A percentile compares a stretch with the other conserved stretches of the same genome.
Evolutionary conservation across 78 protist genomes (phyloP).

Genomic region (Dictyostelium discoideum): DNA sequence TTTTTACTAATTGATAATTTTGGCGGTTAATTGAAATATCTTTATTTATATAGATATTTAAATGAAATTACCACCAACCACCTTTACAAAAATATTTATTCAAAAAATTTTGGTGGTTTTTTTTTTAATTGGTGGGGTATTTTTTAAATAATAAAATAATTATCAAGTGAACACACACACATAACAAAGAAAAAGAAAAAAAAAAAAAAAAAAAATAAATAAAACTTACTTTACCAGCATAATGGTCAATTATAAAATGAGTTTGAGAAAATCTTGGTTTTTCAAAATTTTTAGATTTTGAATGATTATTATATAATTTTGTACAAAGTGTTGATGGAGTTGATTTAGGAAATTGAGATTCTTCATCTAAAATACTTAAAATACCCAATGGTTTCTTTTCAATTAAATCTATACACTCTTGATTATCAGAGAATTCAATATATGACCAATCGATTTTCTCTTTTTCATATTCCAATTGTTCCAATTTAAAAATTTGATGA

Average conservation of each 20-base stretch:
- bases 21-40: not conserved
- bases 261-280: conserved; percentile 65
- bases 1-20: not conserved
- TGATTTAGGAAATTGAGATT: conserved; percentile 89
- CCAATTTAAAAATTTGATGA: conserved; percentile 88
- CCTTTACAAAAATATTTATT: too few species aligned
- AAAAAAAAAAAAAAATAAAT: not conserved
- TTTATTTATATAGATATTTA: not conserved
- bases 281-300: conserved; percentile 55
- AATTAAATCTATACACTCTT: conserved; percentile 89
- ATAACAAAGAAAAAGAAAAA: not conserved
- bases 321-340: conserved; percentile 68
- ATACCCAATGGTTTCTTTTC: conserved; percentile 89
- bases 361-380: conserved; percentile 92
- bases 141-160: too few species aligned
- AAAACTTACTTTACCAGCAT: conserved; percentile 91
- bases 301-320: conserved; percentile 34
- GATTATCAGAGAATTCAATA: conserved; percentile 90
- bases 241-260: conserved; percentile 89
- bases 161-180: not conserved
- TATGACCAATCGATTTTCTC: conserved; percentile 91
- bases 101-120: too few species aligned
- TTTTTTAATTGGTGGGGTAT: too few species aligned
- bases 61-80: not conserved
- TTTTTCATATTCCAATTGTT: conserved; percentile 86